Percentiles rank a stretch among this genome's conserved stretches.
These are phyloP conservation scores for Blastocystis sp. DNA, from an alignment of 352 stramenopile genomes.

Conservation along the genomic window DNA sequence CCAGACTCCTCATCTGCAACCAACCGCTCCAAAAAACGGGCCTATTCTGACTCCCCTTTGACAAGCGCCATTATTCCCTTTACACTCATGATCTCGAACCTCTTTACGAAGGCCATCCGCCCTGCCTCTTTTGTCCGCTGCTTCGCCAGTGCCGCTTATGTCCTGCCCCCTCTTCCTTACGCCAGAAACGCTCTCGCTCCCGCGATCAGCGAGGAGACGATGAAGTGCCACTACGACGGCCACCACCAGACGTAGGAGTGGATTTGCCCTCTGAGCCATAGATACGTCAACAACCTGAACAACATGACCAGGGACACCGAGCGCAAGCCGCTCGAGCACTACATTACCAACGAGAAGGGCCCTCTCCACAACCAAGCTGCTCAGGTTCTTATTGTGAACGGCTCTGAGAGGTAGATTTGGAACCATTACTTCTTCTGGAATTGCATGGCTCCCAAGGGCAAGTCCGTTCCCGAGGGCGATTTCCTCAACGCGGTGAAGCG, in stretches of 20 bases:
- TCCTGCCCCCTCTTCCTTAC: slow-evolving; percentile 78
- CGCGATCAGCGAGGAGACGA: slow-evolving; percentile 82
- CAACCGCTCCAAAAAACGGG: neutral
- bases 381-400: slow-evolving; percentile 76
- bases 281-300: slow-evolving; percentile 75
- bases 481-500: slow-evolving; percentile 82
- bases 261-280: slow-evolving; percentile 75
- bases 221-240: slow-evolving; percentile 87
- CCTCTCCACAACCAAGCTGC: slow-evolving; percentile 76
- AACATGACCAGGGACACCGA: slow-evolving; percentile 72
- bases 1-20: neutral
- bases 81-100: slow-evolving; percentile 1
- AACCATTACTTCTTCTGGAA: slow-evolving; percentile 85
- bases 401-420: slow-evolving; percentile 74
- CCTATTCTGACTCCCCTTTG: neutral
- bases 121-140: slow-evolving; percentile 7
- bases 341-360: slow-evolving; percentile 69
- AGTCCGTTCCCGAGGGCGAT: slow-evolving; percentile 77
- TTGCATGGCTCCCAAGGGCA: slow-evolving; percentile 81
- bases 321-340: slow-evolving; percentile 68
- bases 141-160: slow-evolving; percentile 38
- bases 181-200: slow-evolving; percentile 83
- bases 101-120: neutral
- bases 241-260: slow-evolving; percentile 79
- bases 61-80: slow-evolving; percentile 3